Evolutionary conservation across 352 stramenopile species (phyloP), one percentile per base, ranked within the genome.

Genomic region (Phytophthora pistaciae): DNA sequence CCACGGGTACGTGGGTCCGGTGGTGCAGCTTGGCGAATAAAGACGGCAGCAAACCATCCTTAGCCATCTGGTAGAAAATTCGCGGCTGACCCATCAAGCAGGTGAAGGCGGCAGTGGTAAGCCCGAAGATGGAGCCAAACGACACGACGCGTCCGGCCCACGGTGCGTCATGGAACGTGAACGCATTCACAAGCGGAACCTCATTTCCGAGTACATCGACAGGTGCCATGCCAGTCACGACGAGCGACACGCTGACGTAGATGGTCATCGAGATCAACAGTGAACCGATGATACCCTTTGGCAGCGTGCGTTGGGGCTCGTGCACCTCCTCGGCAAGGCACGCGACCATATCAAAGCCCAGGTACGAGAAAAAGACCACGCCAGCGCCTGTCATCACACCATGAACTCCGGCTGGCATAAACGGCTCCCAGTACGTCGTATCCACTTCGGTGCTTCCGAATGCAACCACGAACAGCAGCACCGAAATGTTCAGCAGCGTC

Each of bases 311-410:
- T 65, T 98, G 92, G 4, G 94, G 94, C 55, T 97, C 82, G 21
- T 96, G 79, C 2, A 98, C 93, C 74, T 98, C 95, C 68, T 98
- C 94, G 0, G 91, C 92, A 25, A 98, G 80, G 73, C 91, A 98
- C 6, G 92, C 89, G 25, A 98, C 93, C 91, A 98, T 98, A 65
- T 98, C 95, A 75, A 98, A 98, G 33, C 93, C 93, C 40, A 98
- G 74, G 66, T 97, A 98, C 20, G 91, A 84, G 54, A 98, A 98
- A 74, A 97, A 98, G 21, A 97, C 92, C 48, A 98, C 91, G 2
- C 90, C 89, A 23, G 91, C 89, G 36, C 87, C 90, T 14, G 87
- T 92, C 75, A 98, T 92, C 31, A 98, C 86, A 11, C 93, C 84
- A n/a, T 93, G 84, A 36, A 95, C 79, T 3, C 94, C 94, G n/a